Base-by-base conservation (phyloP, 2,329 filamentous ascomycete genomes). In the Talaromyces rugulosus region DNA sequence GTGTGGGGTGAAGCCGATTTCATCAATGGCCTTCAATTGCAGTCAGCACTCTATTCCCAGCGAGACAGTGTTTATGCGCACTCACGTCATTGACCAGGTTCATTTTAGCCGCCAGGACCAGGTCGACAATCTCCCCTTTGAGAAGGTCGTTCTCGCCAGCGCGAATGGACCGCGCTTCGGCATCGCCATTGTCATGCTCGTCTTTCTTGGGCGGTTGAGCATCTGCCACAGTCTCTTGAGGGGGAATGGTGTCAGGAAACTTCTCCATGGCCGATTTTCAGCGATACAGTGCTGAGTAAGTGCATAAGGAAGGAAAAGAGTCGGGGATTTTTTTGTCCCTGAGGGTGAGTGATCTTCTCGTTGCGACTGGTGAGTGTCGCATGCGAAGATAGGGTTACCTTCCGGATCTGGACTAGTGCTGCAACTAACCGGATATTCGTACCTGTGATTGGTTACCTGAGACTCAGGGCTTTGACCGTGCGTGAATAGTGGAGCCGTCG, bases 41-140 rank as follows among this genome's bases (percentile, higher is more conserved):
- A 12, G 36, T 60, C 47, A 58, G 33, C 30, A 27, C n/a, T 31
- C 12, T 54, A 18, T 44, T 30, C 28, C 4, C 27, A n/a, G 31
- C 4, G 27, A 51, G 27, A 12, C 18, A 5, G 36, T 12, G 16
- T 5, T 7, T 27, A 52, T 53, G 31, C 44, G 67, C 8, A 59
- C 82, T 75, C 68, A 85, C 85, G 72, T 90, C 83, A 70, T 90
- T 90, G 63, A 90, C 82, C 31, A 90, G 77, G 66, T 87, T 82
- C 86, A 89, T 90, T 72, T 90, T 89, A 47, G 82, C 82, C 67
- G 85, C 84, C 52, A 89, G 75, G 1, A 83, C 85, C 4, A 85
- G 84, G 69, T 89, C 87, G 31, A 84, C 74, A 18, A 61, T 54
- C 47, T 61, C 54, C 5, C 54, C 60, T 18, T 53, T 44, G 16